Evolutionary conservation across 2,329 filamentous ascomycete genomes (phyloP).

Genomic region (Talaromyces sp.): DNA sequence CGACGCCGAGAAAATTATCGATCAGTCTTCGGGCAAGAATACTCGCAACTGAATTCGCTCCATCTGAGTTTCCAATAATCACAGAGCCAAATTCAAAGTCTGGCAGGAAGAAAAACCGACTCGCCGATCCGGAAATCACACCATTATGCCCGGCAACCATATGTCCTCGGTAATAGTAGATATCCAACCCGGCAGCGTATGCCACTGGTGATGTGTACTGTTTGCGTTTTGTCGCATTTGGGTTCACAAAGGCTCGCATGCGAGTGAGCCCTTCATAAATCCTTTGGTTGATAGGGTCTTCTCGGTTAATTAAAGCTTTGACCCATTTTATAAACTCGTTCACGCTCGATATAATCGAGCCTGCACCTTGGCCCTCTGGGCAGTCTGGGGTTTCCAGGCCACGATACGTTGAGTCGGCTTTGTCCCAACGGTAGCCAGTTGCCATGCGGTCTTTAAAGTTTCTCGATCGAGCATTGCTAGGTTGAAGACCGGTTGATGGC

Average conservation of each 20-base stretch:
- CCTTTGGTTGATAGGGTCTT: slow-evolving; percentile 19
- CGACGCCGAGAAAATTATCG: slow-evolving; percentile 2
- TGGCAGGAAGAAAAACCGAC: slow-evolving; percentile 7
- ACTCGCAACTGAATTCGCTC: slow-evolving; percentile 2
- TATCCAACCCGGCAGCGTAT: slow-evolving; percentile 23
- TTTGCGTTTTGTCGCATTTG: not conserved
- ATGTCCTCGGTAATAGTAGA: slow-evolving; percentile 24
- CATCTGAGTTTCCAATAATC: slow-evolving; percentile 4
- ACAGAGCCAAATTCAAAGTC: slow-evolving; percentile 2
- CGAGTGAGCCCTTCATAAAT: slow-evolving; percentile 1
- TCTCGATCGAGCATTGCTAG: slow-evolving; percentile 27
- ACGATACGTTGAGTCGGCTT: slow-evolving; percentile 19
- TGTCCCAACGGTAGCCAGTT: slow-evolving; percentile 39
- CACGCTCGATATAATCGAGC: slow-evolving; percentile 34
- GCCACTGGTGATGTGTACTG: slow-evolving; percentile 19
- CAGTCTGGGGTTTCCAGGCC: slow-evolving; percentile 22
- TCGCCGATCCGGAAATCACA: slow-evolving; percentile 21
- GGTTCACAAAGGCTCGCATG: slow-evolving; percentile 3
- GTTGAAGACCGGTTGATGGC: slow-evolving; percentile 17
- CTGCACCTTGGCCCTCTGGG: slow-evolving; percentile 37
- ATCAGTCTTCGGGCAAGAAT: not conserved
- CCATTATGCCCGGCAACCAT: slow-evolving; percentile 27
- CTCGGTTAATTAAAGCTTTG: slow-evolving; percentile 23
- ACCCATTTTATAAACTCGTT: slow-evolving; percentile 28
- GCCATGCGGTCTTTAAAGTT: slow-evolving; percentile 31